Evolutionary conservation across 2,329 filamentous ascomycete species (phyloP), one percentile per base, ranked within the genome.

Genomic region (Xylariaceae sp.): DNA sequence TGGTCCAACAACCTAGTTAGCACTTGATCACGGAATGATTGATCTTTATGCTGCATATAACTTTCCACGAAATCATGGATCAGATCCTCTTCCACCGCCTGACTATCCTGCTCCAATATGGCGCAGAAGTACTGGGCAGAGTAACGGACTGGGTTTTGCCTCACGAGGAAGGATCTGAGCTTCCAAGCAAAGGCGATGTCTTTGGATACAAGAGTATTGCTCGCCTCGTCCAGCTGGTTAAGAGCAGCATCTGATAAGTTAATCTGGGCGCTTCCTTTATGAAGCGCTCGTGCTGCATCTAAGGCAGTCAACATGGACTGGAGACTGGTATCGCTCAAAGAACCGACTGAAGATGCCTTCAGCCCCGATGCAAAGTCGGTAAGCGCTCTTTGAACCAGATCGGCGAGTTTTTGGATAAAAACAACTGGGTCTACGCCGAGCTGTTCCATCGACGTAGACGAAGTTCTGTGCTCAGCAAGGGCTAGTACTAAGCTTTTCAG

Each of bases 31-130:
- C 39, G 49, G 11, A 42, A 24, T 34, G 35, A 38, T 9, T 43
- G 40, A 33, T 47, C 43, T 17, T 44, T 52, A 21, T 29, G 42
- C 17, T 49, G 43, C n/a, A 52, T 43, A 29, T 54, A 56, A 23
- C 53, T 51, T 35, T 55, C 51, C 16, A 59, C 52, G 19, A 59
- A 52, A 16, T 43, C 42, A 31, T 44, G 45, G 18, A 60, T 47
- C 8, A 42, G 33, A 7, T 54, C 48, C 23, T 54, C 53, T 16
- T 50, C 50, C 14, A 50, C 23, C 24, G 28, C 31, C 14, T 40
- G 16, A 31, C 43, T 34, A 31, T 41, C 19, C 44, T 53, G 40
- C 18, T 53, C 50, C 14, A 59, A 36, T 36, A 50, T 41, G 8
- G 36, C 47, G 19, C 37, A 45, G 12, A 56, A 42, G 3, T 34